Evolutionary conservation across 495 filamentous ascomycete genomes (phyloP).

Genomic region (Penicillium atrosanguineum): DNA sequence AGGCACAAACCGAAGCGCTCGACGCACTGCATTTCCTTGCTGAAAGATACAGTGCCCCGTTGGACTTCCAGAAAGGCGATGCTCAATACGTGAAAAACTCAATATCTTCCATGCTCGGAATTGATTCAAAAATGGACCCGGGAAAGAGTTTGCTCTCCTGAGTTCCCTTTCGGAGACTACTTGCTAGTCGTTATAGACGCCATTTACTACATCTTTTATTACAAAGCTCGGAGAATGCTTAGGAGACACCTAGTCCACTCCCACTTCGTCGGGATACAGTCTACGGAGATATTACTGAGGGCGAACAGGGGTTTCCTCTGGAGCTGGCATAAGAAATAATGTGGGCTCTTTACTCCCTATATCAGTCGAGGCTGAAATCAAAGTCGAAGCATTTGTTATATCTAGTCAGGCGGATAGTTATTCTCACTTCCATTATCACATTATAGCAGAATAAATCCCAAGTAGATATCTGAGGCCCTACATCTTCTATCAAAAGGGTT

Average conservation of each 20-base stretch:
- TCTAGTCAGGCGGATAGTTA: too few relatives aligned
- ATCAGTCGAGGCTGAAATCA: neutral
- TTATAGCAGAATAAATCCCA: too few relatives aligned
- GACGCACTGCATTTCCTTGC: conserved; percentile 63
- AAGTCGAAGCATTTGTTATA: too few relatives aligned
- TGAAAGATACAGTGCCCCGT: conserved; percentile 47
- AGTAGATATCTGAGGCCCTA: too few relatives aligned
- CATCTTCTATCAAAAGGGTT: too few relatives aligned
- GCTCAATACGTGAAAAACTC: conserved; percentile 76
- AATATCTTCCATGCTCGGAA: conserved; percentile 60
- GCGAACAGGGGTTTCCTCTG: conserved; percentile 52
- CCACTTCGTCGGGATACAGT: conserved; percentile 50
- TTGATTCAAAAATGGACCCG: conserved; percentile 28
- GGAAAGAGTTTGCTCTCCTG: conserved; percentile 20
- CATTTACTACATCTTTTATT: conserved; percentile 60
- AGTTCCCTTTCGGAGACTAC: neutral
- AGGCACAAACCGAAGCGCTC: conserved; percentile 66
- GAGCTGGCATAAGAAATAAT: conserved; percentile 48
- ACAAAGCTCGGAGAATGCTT: conserved; percentile 54
- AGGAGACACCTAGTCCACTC: conserved; percentile 50
- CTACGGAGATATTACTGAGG: conserved; percentile 48
- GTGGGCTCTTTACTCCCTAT: conserved; percentile 14
- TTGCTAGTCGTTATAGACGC: conserved; percentile 34
- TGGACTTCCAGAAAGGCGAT: conserved; percentile 63
- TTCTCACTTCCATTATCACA: too few relatives aligned